Evolutionary conservation across 2,329 filamentous ascomycete genomes (phyloP).

Genomic region (Zymoseptoria ardabiliae): DNA sequence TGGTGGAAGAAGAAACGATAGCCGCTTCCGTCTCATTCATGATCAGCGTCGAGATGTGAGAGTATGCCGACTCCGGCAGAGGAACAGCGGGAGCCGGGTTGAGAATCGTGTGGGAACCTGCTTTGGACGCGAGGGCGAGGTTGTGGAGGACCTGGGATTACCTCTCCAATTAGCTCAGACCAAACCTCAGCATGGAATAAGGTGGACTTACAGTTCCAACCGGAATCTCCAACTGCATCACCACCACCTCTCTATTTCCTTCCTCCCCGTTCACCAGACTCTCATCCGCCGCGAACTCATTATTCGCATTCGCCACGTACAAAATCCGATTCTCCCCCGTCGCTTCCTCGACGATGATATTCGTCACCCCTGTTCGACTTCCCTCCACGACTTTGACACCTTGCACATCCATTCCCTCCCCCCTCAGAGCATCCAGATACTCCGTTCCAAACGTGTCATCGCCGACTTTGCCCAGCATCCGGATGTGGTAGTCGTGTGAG

Average conservation of each 20-base stretch:
- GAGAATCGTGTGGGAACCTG: conserved; percentile 53
- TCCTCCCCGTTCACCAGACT: conserved; percentile 7
- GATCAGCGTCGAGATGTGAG: conserved; percentile 66
- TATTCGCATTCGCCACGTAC: conserved; percentile 43
- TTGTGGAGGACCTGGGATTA: conserved; percentile 27
- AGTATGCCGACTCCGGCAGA: conserved; percentile 60
- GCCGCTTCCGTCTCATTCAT: conserved; percentile 88
- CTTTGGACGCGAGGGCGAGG: conserved; percentile 21
- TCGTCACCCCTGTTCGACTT: conserved; percentile 42
- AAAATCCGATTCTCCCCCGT: conserved; percentile 44
- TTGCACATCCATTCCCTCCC: conserved; percentile 37
- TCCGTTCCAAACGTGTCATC: conserved; percentile 37
- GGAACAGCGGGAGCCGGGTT: conserved; percentile 71
- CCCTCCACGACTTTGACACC: conserved; percentile 34
- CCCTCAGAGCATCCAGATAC: conserved; percentile 36
- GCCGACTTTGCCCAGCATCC: conserved; percentile 45
- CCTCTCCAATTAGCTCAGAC: conserved; percentile 1
- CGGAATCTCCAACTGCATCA: conserved; percentile 44
- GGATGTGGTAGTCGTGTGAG: conserved; percentile 33
- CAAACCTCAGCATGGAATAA: neutral
- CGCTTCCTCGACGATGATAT: conserved; percentile 43
- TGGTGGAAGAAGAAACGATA: conserved; percentile 52
- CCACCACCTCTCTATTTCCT: conserved; percentile 33
- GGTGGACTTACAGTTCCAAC: conserved; percentile 30
- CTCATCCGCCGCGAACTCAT: conserved; percentile 27